A percentile compares a stretch with the other conserved stretches of the same genome.
Conservation (phyloP, 164 flowering plant genomes). For the Kingdonia uniflora region DNA sequence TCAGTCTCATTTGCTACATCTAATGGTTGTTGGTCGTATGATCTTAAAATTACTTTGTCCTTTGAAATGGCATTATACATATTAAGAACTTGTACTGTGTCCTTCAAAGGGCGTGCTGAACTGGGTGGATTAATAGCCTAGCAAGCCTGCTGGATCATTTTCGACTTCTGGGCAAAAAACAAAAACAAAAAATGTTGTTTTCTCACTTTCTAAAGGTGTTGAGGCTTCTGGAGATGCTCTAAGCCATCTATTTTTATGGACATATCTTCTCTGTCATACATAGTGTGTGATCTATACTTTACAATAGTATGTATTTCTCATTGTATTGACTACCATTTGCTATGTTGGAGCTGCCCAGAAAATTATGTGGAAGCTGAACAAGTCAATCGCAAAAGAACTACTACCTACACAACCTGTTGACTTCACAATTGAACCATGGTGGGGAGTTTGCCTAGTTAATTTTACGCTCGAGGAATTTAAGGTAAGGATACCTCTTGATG, state of each 20-base stretch:
- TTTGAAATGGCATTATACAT: no score
- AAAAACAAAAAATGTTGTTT: no score
- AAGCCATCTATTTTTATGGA: neutral
- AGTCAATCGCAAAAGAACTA: slow-evolving; percentile 93
- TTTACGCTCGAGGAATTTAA: slow-evolving; percentile 97
- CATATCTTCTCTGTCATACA: neutral
- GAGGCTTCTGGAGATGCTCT: no score
- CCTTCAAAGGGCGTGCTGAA: no score
- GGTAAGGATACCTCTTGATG: slow-evolving; percentile 26
- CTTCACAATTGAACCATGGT: slow-evolving; percentile 91
- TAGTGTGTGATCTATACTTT: neutral
- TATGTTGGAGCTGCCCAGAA: slow-evolving; percentile 61
- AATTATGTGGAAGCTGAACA: slow-evolving; percentile 99
- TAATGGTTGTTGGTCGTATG: no score
- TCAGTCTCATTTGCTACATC: no score
- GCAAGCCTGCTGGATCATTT: no score
- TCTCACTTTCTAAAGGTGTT: no score
- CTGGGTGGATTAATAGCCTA: no score
- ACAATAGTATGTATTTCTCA: slow-evolving; percentile 9
- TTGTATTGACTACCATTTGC: slow-evolving; percentile 19
- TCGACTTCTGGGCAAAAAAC: no score
- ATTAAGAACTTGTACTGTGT: no score
- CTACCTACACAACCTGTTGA: slow-evolving; percentile 93
- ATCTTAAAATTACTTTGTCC: no score
- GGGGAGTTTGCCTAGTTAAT: slow-evolving; percentile 98